phyloP scores from a whole-genome alignment of 768 basidiomycete species.

The Phylloporus rhodoxanthus region DNA sequence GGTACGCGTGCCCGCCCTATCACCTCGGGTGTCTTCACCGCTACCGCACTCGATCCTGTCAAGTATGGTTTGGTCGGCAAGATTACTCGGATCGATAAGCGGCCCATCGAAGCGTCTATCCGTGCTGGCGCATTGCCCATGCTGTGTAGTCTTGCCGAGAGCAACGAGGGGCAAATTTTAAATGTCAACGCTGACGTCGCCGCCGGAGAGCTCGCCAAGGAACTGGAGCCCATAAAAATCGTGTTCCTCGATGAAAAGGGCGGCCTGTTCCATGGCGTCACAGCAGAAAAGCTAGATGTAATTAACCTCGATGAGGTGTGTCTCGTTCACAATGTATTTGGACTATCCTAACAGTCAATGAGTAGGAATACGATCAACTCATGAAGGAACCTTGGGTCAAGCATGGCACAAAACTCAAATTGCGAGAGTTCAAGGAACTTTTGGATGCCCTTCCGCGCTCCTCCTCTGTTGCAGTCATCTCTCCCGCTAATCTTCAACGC shows the following conservation, averaged over 20 bases:
- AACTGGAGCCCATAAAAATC: constrained; percentile 97
- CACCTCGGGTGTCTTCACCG: constrained; percentile 95
- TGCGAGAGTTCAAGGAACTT: constrained; percentile 98
- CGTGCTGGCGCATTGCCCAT: constrained; percentile 95
- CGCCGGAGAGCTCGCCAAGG: constrained; percentile 95
- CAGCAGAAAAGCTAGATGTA: constrained; percentile 90
- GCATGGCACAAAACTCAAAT: constrained; percentile 96
- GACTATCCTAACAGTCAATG: neutral
- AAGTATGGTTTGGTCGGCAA: constrained; percentile 96
- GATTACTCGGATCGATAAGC: constrained; percentile 91
- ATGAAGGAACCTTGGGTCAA: constrained; percentile 99
- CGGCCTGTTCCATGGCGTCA: constrained; percentile 94
- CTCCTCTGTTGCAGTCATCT: constrained; percentile 97
- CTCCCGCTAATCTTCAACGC: constrained; percentile 85
- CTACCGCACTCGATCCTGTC: constrained; percentile 89
- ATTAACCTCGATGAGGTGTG: constrained; percentile 94
- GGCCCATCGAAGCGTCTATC: constrained; percentile 94
- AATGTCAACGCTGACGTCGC: constrained; percentile 99
- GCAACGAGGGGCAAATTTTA: constrained; percentile 92
- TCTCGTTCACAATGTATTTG: neutral
- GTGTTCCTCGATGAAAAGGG: constrained; percentile 99
- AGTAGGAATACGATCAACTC: constrained; percentile 87
- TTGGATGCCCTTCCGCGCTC: constrained; percentile 96
- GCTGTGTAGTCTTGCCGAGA: constrained; percentile 90
- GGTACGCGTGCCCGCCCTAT: constrained; percentile 97